These are phyloP conservation scores for Graphilbum ipis-grandicollis DNA, from an alignment of 2,329 filamentous ascomycete species.

Conservation along the genomic window DNA sequence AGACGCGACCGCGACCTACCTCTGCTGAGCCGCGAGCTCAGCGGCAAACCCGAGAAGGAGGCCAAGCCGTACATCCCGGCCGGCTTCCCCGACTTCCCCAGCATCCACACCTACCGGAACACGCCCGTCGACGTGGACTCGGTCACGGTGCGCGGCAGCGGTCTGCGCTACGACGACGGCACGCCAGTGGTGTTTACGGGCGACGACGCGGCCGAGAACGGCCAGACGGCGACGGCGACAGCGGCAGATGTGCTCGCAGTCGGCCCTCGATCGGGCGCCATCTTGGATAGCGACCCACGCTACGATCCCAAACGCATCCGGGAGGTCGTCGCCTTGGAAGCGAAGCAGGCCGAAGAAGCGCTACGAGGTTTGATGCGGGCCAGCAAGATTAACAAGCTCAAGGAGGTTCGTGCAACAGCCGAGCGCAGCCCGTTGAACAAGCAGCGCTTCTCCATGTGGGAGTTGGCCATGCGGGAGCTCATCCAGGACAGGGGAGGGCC, in stretches of 20 bases:
- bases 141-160: constrained; percentile 13
- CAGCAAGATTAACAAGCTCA: constrained; percentile 46
- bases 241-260: neutral
- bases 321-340: constrained; percentile 39
- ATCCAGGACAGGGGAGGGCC: constrained; percentile 19
- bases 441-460: constrained; percentile 42
- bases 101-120: constrained; percentile 45
- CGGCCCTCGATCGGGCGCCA: constrained; percentile 14
- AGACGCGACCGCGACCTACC: constrained; percentile 17
- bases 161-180: constrained; percentile 14
- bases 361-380: constrained; percentile 41
- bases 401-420: constrained; percentile 40
- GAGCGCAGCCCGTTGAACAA: constrained; percentile 33
- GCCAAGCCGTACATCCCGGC: constrained; percentile 37
- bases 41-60: constrained; percentile 38
- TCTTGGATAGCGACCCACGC: constrained; percentile 11
- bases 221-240: constrained; percentile 12
- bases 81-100: constrained; percentile 44
- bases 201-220: neutral
- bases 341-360: constrained; percentile 45
- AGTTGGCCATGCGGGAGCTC: constrained; percentile 40
- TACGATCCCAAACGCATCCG: constrained; percentile 40
- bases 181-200: constrained; percentile 6
- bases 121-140: constrained; percentile 28
- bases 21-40: constrained; percentile 35